Base-by-base conservation (phyloP, 352 stramenopile species). In the Phytophthora cryptogea region DNA sequence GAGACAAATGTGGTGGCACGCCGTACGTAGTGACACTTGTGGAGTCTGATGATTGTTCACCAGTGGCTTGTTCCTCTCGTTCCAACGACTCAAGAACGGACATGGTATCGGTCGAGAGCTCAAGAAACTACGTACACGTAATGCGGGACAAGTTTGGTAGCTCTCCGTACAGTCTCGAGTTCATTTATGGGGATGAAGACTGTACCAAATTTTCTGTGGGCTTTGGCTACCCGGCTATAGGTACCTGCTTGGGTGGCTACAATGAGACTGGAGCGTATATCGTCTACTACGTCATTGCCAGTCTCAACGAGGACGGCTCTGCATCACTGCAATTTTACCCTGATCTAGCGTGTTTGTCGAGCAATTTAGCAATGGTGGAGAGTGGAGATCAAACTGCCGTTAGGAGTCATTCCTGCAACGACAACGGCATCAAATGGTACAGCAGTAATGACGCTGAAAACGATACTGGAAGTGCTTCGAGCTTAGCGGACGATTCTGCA, bases 1-100 rank as follows among this genome's bases (percentile, higher is more conserved):
- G 61, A 3, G 61, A 69, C 20, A 28, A 36, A 16, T 69, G 61
- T 32, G 54, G 36, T 5, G 54, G 44, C 37, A 56, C 41, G 3
- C 61, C 32, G n/a, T 37, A 37, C 32, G 32, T 8, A 36, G 32
- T 37, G 32, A 37, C 10, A 10, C 32, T 36, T 13, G 31, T 36
- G 9, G 31, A 36, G 31, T 11, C 31, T 13, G 32, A 37, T 13
- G 32, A 37, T 37, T 37, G 32, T 36, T 36, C 31, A 36, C 31
- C 31, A 1, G 13, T 14, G 31, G 13, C 6, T 4, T 36, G 31
- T 36, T 36, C 20, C 13, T 36, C 31, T 36, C 31, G 31, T 13
- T 36, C 31, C 8, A 36, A 36, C 31, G 31, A 36, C 31, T 36
- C 31, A 36, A 36, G 8, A 37, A 37, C 50, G 10, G 32, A 56